Percentiles rank a stretch among this genome's conserved stretches.
These are phyloP conservation scores for Colletotrichum aenigma DNA, from an alignment of 2,329 filamentous ascomycete species.

Conservation along the genomic window DNA sequence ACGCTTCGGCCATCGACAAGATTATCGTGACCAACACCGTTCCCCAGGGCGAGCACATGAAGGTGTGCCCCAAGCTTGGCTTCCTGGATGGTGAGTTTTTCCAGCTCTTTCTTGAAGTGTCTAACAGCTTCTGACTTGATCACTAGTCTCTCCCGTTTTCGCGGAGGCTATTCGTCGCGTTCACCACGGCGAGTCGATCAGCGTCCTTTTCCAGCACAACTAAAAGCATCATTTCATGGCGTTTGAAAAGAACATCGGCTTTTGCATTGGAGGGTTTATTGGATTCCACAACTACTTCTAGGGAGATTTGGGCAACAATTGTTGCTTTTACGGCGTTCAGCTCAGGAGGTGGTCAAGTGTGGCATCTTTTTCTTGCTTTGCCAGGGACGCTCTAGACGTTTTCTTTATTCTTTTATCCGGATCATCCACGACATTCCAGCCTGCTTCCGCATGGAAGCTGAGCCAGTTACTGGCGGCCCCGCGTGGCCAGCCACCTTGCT, in stretches of 20 bases:
- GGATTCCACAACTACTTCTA: slow-evolving; percentile 14
- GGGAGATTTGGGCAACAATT: slow-evolving; percentile 6
- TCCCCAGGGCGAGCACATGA: slow-evolving; percentile 80
- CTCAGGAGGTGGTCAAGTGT: slow-evolving; percentile 11
- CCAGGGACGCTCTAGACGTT: slow-evolving; percentile 18
- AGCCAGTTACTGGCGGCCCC: not conserved
- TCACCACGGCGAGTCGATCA: slow-evolving; percentile 97
- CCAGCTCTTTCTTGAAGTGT: not conserved
- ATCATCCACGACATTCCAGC: slow-evolving; percentile 7
- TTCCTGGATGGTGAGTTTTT: slow-evolving; percentile 69
- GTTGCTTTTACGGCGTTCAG: slow-evolving; percentile 20
- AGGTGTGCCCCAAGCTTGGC: slow-evolving; percentile 84
- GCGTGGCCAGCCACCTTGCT: slow-evolving; percentile 7
- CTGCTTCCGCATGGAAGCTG: slow-evolving; percentile 1
- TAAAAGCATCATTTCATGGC: slow-evolving; percentile 20
- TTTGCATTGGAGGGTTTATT: slow-evolving; percentile 22
- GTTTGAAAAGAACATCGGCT: slow-evolving; percentile 19
- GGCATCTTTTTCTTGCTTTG: not conserved
- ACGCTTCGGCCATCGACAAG: slow-evolving; percentile 90
- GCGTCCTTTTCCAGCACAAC: slow-evolving; percentile 72
- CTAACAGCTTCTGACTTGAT: not conserved
- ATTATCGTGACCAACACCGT: slow-evolving; percentile 96
- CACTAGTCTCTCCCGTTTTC: slow-evolving; percentile 77
- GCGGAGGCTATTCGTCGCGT: slow-evolving; percentile 95
- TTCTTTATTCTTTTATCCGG: not conserved